phyloP scores from a whole-genome alignment of 768 basidiomycete genomes.

The Suillus subaureus region DNA sequence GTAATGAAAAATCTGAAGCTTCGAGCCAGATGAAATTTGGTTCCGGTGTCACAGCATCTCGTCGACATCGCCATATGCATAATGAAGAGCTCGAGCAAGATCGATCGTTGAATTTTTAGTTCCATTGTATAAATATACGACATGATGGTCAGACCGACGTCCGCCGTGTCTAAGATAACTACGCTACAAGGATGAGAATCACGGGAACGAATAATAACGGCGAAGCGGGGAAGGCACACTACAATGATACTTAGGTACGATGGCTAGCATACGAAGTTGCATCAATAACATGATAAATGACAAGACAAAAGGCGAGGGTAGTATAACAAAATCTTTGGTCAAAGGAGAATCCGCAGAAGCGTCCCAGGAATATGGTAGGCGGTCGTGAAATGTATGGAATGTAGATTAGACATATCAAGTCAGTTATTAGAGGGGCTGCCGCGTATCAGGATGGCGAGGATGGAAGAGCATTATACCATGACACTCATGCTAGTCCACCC shows the following conservation, averaged over 20 bases:
- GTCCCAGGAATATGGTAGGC: constrained; percentile 32
- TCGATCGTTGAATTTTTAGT: constrained; percentile 13
- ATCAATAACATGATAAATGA: constrained; percentile 15
- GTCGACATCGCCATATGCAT: background rate
- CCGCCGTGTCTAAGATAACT: constrained; percentile 33
- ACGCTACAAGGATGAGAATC: constrained; percentile 31
- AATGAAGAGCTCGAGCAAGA: background rate
- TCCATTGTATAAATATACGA: constrained; percentile 34
- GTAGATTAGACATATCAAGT: constrained; percentile 19
- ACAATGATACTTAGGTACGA: constrained; percentile 13
- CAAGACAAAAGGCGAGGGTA: constrained; percentile 11
- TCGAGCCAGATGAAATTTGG: constrained; percentile 3
- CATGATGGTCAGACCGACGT: constrained; percentile 15
- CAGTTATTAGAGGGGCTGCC: constrained; percentile 29
- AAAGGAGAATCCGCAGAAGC: constrained; percentile 28
- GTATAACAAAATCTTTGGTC: constrained; percentile 8
- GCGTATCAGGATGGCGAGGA: constrained; percentile 15
- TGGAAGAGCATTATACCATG: constrained; percentile 28
- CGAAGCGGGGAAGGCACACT: constrained; percentile 2
- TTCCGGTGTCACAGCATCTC: background rate
- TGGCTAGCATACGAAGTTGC: constrained; percentile 12
- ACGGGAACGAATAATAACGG: constrained; percentile 13
- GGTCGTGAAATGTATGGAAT: constrained; percentile 21
- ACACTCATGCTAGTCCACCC: constrained; percentile 35
- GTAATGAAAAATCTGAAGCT: background rate